A percentile compares a stretch with the other conserved stretches of the same genome.
phyloP scores from a whole-genome alignment of 75 land plant genomes.

The Cupressus sempervirens region DNA sequence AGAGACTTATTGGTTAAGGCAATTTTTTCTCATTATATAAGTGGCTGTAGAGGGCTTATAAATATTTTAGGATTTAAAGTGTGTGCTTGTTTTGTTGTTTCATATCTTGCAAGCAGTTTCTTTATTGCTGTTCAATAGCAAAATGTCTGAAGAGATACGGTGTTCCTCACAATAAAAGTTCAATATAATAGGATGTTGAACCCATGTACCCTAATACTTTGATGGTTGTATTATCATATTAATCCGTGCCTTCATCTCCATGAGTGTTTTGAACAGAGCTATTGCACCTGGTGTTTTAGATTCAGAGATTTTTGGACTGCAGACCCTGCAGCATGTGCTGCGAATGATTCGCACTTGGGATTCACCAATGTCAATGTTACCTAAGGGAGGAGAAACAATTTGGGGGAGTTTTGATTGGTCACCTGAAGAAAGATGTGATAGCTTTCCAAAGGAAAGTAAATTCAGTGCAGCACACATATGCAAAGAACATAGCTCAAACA shows the following conservation, averaged over 20 bases:
- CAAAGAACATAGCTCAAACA: slow-evolving; percentile 9
- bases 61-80: not conserved
- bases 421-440: slow-evolving; percentile 63
- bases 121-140: not conserved
- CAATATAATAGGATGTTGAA: not conserved
- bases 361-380: slow-evolving; percentile 68
- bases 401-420: slow-evolving; percentile 81
- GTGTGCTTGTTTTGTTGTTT: not conserved
- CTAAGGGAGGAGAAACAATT: slow-evolving; percentile 72
- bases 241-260: not conserved
- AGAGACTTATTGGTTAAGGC: not conserved
- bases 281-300: slow-evolving; percentile 69
- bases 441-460: slow-evolving; percentile 24
- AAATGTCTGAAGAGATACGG: not conserved
- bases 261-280: slow-evolving; percentile 36
- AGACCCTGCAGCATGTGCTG: slow-evolving; percentile 68
- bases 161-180: not conserved
- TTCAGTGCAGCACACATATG: not conserved
- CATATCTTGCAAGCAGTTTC: not conserved
- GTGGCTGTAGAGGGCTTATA: not conserved
- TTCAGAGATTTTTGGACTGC: slow-evolving; percentile 62
- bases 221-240: not conserved
- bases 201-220: not conserved
- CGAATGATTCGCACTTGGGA: slow-evolving; percentile 77
- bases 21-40: not conserved